These are phyloP conservation scores for Annona squamosa DNA, from an alignment of 164 flowering plant genomes.

Conservation along the genomic window DNA sequence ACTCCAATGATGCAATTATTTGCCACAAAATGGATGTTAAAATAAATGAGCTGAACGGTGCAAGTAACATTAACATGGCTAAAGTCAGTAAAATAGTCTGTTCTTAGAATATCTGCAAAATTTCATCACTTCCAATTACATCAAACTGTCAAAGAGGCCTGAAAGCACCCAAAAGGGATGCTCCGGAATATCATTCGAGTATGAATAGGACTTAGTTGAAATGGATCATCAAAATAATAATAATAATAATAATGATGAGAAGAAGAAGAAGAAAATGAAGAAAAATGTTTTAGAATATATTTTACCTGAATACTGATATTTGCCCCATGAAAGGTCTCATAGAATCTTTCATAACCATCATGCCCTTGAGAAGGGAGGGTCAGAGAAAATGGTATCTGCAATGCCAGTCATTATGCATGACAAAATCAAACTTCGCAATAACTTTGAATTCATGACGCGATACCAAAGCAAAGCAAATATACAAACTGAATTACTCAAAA, in stretches of 20 bases:
- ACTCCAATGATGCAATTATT: background rate
- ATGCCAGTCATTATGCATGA: background rate
- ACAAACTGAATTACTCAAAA: background rate
- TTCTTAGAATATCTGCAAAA: no score
- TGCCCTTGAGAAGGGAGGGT: slow-evolving; percentile 40
- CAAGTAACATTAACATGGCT: background rate
- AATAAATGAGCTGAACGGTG: background rate
- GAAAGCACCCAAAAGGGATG: background rate
- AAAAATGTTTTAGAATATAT: background rate
- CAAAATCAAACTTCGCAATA: background rate
- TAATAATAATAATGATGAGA: no score
- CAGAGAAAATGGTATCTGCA: slow-evolving; percentile 79
- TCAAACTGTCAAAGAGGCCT: background rate
- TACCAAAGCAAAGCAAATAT: background rate
- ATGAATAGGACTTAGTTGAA: background rate
- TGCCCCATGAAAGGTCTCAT: slow-evolving; percentile 91
- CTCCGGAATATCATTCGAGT: background rate
- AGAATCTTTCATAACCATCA: slow-evolving; percentile 45
- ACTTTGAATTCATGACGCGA: background rate
- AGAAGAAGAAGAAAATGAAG: no score
- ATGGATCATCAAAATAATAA: no score
- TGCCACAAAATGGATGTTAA: background rate
- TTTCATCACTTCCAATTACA: no score
- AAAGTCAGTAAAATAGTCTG: background rate
- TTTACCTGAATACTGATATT: slow-evolving; percentile 77